Evolutionary conservation across 1,284 basidiomycete genomes (phyloP).

Genomic region (Cryptococcus sp.): DNA sequence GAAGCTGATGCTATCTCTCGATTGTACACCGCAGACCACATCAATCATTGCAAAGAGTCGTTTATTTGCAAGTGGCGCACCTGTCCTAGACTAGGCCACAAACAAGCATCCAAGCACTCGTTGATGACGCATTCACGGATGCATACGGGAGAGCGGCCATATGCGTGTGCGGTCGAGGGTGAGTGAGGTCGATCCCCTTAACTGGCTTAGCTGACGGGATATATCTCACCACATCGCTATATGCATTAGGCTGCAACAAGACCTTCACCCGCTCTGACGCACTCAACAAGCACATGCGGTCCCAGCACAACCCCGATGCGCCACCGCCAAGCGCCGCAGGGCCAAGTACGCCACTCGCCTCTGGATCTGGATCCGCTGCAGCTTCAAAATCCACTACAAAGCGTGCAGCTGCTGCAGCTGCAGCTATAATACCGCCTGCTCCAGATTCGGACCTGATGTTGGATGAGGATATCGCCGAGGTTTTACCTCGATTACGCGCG

Average conservation of each 20-base stretch:
- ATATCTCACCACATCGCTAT: background rate
- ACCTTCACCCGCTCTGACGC: constrained; percentile 96
- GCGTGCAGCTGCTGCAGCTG: background rate
- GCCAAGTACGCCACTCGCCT: no score
- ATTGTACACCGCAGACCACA: constrained; percentile 27
- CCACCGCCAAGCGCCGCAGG: constrained; percentile 2
- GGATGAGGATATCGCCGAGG: constrained; percentile 17
- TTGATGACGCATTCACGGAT: constrained; percentile 75
- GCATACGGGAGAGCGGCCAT: constrained; percentile 96
- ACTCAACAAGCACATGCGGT: constrained; percentile 59
- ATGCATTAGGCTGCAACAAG: constrained; percentile 75
- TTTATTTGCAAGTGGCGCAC: constrained; percentile 39
- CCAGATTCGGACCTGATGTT: constrained; percentile 12
- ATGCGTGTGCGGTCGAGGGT: constrained; percentile 71
- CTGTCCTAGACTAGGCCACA: constrained; percentile 39
- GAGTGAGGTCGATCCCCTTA: constrained; percentile 11
- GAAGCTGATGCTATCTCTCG: no score
- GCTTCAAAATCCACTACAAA: constrained; percentile 1
- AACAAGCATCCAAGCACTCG: constrained; percentile 38
- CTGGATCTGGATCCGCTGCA: background rate
- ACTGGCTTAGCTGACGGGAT: background rate
- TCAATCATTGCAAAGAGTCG: constrained; percentile 26
- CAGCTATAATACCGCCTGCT: background rate
- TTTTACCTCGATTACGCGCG: constrained; percentile 8
- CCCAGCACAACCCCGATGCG: constrained; percentile 13